Evolutionary conservation across 352 stramenopile species (phyloP).

Genomic region (Globisporangium viniferum): DNA sequence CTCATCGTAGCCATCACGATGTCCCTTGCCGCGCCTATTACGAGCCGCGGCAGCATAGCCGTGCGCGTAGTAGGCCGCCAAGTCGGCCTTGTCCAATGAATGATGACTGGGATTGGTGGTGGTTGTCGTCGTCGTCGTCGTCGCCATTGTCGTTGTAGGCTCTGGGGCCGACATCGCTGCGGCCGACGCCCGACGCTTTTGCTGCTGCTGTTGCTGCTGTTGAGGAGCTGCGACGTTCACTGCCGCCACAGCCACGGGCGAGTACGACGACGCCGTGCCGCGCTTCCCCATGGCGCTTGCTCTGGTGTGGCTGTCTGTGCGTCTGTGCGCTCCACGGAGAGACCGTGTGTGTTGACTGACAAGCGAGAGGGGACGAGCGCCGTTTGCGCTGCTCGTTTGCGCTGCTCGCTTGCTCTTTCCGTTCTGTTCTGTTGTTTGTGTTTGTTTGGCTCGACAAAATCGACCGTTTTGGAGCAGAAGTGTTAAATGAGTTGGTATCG

Average conservation of each 20-base stretch:
- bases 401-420: not conserved
- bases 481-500: not conserved
- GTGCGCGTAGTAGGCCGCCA: conserved; percentile 1
- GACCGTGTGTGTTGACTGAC: not conserved
- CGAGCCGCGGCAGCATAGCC: not conserved
- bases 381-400: not conserved
- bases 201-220: not conserved
- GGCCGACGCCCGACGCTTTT: not conserved
- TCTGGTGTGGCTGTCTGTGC: not conserved
- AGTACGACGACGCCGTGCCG: not conserved
- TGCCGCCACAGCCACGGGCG: not conserved
- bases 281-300: conserved; percentile 2
- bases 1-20: not conserved
- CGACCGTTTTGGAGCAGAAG: not conserved
- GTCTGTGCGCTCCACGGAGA: not conserved
- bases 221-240: not conserved
- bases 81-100: not conserved
- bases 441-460: not conserved
- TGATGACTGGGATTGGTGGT: not conserved
- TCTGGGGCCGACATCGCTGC: not conserved
- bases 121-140: not conserved
- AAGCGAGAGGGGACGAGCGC: not conserved
- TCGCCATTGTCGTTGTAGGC: not conserved
- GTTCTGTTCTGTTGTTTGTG: not conserved
- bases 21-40: not conserved